Conservation (phyloP, 2,329 filamentous ascomycete species). For the Aspergillus aculeatinus region DNA sequence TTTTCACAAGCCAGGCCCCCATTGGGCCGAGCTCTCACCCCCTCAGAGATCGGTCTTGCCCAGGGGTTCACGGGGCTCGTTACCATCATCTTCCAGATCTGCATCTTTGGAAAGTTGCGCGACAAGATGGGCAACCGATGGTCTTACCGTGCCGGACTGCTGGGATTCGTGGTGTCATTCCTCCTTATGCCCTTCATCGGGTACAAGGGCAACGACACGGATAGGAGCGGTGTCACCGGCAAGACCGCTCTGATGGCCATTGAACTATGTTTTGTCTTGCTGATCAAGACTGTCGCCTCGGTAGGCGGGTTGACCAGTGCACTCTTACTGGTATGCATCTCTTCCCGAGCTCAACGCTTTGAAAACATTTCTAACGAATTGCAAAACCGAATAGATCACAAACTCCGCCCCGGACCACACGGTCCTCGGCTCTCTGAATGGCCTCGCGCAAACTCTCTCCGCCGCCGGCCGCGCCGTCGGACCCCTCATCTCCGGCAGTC, state of each 20-base stretch:
- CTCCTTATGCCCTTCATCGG: constrained; percentile 86
- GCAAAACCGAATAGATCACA: constrained; percentile 64
- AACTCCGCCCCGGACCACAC: constrained; percentile 86
- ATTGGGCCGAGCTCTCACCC: constrained; percentile 71
- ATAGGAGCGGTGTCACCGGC: constrained; percentile 55
- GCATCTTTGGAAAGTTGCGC: constrained; percentile 76
- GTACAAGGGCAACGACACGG: constrained; percentile 63
- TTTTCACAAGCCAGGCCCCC: constrained; percentile 77
- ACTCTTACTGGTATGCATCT: constrained; percentile 69
- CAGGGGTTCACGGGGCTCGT: constrained; percentile 79
- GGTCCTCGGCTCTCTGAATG: constrained; percentile 86
- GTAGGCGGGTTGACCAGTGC: constrained; percentile 89
- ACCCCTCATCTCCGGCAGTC: constrained; percentile 79
- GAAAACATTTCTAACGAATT: neutral
- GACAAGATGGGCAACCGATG: constrained; percentile 79
- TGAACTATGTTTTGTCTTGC: constrained; percentile 75
- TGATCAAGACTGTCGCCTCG: constrained; percentile 86
- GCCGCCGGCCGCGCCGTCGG: constrained; percentile 86
- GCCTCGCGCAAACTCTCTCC: constrained; percentile 88
- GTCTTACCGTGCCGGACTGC: constrained; percentile 75
- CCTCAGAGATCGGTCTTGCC: constrained; percentile 79
- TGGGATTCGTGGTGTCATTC: constrained; percentile 80
- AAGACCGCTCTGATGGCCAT: constrained; percentile 72
- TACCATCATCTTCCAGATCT: constrained; percentile 87
- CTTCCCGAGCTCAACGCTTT: neutral